Evolutionary conservation across 108 stramenopile genomes (phyloP).

Genomic region (Skeletonema potamos): DNA sequence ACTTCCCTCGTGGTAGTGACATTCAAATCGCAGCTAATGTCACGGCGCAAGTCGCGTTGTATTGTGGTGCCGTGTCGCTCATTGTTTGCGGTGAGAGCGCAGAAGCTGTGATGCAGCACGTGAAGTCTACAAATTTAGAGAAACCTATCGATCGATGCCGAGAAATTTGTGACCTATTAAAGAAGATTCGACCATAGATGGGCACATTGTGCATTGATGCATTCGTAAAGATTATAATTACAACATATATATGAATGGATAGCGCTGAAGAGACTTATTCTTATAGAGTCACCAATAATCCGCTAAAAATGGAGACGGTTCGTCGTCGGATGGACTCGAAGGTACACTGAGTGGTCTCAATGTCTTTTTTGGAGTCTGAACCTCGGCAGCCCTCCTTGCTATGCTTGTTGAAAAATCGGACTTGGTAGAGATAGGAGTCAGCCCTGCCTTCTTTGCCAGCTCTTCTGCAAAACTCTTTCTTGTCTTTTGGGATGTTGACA

Average conservation of each 20-base stretch:
- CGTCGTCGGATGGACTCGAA: neutral
- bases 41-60: slow-evolving; percentile 23
- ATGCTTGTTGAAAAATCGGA: neutral
- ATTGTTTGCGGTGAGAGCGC: slow-evolving; percentile 46
- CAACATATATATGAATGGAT: neutral
- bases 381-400: neutral
- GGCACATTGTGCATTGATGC: neutral
- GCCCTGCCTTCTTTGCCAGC: neutral
- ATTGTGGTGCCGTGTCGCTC: slow-evolving; percentile 47
- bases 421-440: neutral
- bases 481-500: neutral
- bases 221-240: slow-evolving; percentile 1
- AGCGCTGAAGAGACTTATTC: neutral
- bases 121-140: slow-evolving; percentile 12
- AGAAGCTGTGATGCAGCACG: slow-evolving; percentile 25
- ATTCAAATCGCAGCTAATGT: slow-evolving; percentile 7
- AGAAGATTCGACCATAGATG: neutral
- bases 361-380: neutral
- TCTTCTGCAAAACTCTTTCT: neutral
- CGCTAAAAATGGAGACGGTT: neutral
- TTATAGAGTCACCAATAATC: neutral
- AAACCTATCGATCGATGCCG: slow-evolving; percentile 6
- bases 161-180: slow-evolving; percentile 3
- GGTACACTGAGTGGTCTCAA: neutral
- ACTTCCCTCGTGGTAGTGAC: slow-evolving; percentile 1